phyloP scores from a whole-genome alignment of 169 alveolate genomes.

The Perkinsus olseni region DNA sequence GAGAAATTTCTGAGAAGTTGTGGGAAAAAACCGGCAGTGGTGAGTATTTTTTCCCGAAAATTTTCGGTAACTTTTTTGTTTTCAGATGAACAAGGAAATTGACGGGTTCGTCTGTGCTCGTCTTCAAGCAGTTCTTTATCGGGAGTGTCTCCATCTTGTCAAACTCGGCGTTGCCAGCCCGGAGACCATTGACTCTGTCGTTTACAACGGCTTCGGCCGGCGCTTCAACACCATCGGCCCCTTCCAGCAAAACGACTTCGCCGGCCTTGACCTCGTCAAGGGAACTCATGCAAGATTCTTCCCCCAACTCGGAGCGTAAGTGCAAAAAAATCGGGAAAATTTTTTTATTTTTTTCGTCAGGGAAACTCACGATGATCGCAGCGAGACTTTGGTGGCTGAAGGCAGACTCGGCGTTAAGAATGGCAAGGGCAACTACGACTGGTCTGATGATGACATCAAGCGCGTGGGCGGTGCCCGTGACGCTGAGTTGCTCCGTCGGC shows the following conservation, averaged over 20 bases:
- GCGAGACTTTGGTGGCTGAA: not conserved
- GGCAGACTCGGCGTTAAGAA: not conserved
- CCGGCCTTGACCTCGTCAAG: not conserved
- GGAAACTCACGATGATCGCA: not conserved
- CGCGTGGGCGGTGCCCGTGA: not conserved
- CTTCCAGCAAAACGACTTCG: not conserved
- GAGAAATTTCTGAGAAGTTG: not conserved
- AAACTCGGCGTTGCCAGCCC: not conserved
- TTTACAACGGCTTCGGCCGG: conserved; percentile 2
- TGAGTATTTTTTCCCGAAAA: not conserved
- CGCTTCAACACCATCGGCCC: conserved; percentile 6
- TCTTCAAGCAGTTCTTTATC: not conserved
- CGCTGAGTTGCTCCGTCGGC: not conserved
- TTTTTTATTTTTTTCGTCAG: not conserved
- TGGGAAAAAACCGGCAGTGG: not conserved
- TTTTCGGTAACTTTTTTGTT: not conserved
- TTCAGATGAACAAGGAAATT: not conserved
- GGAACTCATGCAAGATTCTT: not conserved
- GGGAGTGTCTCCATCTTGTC: conserved; percentile 6
- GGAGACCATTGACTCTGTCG: not conserved
- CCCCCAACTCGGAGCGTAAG: not conserved
- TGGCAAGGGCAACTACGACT: not conserved
- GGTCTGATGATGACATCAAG: not conserved
- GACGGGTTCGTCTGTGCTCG: conserved; percentile 12
- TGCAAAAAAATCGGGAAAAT: not conserved